Evolutionary conservation across 805 yeast genomes (phyloP).

Genomic region (Wickerhamiella parazyma): DNA sequence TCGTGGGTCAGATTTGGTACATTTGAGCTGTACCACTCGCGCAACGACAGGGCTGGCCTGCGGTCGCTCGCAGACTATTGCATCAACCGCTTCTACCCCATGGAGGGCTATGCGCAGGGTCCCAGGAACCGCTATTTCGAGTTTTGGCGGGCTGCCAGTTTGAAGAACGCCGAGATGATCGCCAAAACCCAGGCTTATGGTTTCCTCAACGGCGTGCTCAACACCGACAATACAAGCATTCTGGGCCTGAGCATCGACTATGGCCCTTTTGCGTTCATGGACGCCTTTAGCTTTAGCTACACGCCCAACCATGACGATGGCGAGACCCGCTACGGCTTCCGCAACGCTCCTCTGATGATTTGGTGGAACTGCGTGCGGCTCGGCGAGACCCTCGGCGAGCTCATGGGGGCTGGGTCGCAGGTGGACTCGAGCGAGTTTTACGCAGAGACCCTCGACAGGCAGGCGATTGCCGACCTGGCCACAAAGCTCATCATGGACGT

Average conservation of each 20-base stretch:
- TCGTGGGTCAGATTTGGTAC: slow-evolving; percentile 82
- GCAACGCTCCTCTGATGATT: slow-evolving; percentile 71
- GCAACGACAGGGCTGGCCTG: slow-evolving; percentile 54
- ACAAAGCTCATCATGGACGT: slow-evolving; percentile 54
- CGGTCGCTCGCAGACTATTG: slow-evolving; percentile 56
- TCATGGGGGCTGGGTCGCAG: slow-evolving; percentile 58
- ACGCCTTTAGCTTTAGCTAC: slow-evolving; percentile 62
- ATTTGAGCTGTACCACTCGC: slow-evolving; percentile 67
- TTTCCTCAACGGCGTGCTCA: slow-evolving; percentile 83
- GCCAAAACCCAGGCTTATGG: slow-evolving; percentile 89
- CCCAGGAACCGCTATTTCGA: slow-evolving; percentile 39
- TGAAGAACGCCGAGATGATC: slow-evolving; percentile 61
- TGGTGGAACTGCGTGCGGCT: slow-evolving; percentile 88
- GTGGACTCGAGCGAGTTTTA: slow-evolving; percentile 34
- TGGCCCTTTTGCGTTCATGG: slow-evolving; percentile 91
- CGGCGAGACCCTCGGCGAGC: slow-evolving; percentile 71
- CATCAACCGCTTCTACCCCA: slow-evolving; percentile 45
- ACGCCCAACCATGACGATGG: slow-evolving; percentile 88
- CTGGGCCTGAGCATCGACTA: slow-evolving; percentile 80
- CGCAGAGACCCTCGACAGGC: slow-evolving; percentile 36
- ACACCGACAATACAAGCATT: slow-evolving; percentile 89
- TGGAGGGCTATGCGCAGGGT: slow-evolving; percentile 20
- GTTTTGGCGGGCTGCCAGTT: slow-evolving; percentile 55
- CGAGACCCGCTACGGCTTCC: slow-evolving; percentile 55
- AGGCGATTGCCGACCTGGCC: slow-evolving; percentile 38